A percentile compares a stretch with the other conserved stretches of the same genome.
Conservation (phyloP, 2,329 filamentous ascomycete genomes). For the Seiridium cupressi region DNA sequence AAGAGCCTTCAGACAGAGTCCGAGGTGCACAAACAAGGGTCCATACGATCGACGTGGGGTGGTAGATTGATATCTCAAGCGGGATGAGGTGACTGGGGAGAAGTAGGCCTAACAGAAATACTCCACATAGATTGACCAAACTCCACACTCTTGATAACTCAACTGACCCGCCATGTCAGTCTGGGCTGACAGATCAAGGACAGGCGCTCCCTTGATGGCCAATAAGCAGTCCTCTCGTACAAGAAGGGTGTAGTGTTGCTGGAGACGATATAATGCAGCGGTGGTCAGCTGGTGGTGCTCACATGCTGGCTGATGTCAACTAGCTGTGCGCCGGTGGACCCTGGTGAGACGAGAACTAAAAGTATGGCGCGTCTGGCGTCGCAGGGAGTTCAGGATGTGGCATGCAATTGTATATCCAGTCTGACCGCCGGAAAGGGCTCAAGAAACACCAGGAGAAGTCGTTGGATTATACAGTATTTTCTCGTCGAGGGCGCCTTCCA, state of each 20-base stretch:
- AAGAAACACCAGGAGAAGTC: no score
- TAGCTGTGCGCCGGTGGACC: background rate
- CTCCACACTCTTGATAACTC: background rate
- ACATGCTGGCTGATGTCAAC: constrained; percentile 1
- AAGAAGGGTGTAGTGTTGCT: background rate
- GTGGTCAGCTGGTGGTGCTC: background rate
- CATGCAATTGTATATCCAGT: no score
- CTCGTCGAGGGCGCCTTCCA: no score
- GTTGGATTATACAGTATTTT: no score
- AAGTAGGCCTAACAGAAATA: background rate
- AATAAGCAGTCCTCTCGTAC: background rate
- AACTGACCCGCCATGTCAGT: background rate
- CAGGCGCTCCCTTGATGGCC: background rate
- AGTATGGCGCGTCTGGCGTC: background rate
- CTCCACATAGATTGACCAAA: background rate
- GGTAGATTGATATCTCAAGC: background rate
- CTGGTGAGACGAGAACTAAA: background rate
- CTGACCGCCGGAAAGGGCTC: no score
- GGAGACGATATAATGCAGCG: background rate
- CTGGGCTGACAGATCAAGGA: background rate
- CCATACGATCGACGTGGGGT: background rate
- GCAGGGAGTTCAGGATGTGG: background rate
- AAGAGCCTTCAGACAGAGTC: background rate
- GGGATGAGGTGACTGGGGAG: background rate
- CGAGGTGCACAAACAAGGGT: background rate